Percentiles rank a stretch among this genome's conserved stretches.
Conservation (phyloP, 306 rosid genomes). For the Vicia faba region DNA sequence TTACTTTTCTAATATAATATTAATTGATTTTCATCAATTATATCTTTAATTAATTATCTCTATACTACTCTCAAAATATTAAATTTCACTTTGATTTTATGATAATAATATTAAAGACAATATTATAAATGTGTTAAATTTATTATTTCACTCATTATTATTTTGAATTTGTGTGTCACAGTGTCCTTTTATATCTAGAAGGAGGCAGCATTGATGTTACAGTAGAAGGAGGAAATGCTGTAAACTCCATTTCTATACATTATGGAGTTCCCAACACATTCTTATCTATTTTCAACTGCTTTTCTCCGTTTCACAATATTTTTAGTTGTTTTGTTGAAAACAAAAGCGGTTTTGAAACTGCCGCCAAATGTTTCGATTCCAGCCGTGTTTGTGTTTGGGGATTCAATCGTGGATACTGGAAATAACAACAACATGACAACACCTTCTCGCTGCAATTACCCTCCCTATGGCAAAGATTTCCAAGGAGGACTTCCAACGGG, state of each 20-base stretch:
- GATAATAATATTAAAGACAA: no score
- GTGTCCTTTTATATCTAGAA: no score
- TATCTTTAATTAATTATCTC: no score
- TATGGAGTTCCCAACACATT: neutral
- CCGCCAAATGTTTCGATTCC: conserved; percentile 54
- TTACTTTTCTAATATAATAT: no score
- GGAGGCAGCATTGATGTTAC: neutral
- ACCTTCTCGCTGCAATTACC: conserved; percentile 32
- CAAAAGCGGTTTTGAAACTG: conserved; percentile 34
- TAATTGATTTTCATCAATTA: no score
- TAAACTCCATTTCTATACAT: neutral
- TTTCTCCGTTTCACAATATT: neutral
- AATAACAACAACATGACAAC: conserved; percentile 57
- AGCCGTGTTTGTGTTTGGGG: conserved; percentile 67
- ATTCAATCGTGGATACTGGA: conserved; percentile 78
- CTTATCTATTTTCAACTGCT: neutral
- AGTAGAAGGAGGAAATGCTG: neutral
- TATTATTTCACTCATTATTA: no score
- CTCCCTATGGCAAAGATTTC: conserved; percentile 47
- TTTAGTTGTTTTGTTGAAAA: neutral
- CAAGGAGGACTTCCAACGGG: conserved; percentile 41
- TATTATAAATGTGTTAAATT: no score
- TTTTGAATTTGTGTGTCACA: no score
- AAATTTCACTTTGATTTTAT: no score
- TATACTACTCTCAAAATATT: no score